Evolutionary conservation across 768 basidiomycete genomes (phyloP).

Genomic region (Wakefieldia striispora): DNA sequence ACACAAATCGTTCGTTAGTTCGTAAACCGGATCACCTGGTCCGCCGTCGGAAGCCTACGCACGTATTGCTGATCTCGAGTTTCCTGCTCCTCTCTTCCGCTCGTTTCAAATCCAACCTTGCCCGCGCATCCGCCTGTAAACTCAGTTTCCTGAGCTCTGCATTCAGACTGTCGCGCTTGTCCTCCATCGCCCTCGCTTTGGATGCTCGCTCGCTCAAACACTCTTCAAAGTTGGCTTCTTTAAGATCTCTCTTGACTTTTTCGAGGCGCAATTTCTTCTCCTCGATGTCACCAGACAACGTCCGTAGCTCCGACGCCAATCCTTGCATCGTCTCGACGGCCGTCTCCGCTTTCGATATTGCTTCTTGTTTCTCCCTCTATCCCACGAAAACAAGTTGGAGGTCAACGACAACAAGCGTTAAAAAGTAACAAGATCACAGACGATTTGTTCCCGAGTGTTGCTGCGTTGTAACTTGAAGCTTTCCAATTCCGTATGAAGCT

Average conservation of each 20-base stretch:
- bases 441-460: conserved; percentile 56
- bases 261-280: conserved; percentile 63
- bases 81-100: conserved; percentile 63
- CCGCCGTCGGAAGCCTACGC: conserved; percentile 22
- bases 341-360: conserved; percentile 51
- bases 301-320: conserved; percentile 52
- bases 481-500: conserved; percentile 55
- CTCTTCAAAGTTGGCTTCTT: conserved; percentile 61
- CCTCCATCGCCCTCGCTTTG: conserved; percentile 62
- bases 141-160: conserved; percentile 68
- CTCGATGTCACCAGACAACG: conserved; percentile 59
- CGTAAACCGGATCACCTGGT: neutral
- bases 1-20: conserved; percentile 4
- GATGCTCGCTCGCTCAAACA: conserved; percentile 52
- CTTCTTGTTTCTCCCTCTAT: conserved; percentile 50
- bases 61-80: conserved; percentile 69
- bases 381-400: neutral
- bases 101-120: conserved; percentile 73
- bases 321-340: conserved; percentile 55
- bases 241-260: conserved; percentile 58
- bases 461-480: conserved; percentile 52
- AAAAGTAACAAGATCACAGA: conserved; percentile 29
- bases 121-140: conserved; percentile 76
- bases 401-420: neutral
- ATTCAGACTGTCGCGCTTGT: conserved; percentile 65